Conservation (phyloP, 148 eudicot genomes). For the Chenopodium quinoa region DNA sequence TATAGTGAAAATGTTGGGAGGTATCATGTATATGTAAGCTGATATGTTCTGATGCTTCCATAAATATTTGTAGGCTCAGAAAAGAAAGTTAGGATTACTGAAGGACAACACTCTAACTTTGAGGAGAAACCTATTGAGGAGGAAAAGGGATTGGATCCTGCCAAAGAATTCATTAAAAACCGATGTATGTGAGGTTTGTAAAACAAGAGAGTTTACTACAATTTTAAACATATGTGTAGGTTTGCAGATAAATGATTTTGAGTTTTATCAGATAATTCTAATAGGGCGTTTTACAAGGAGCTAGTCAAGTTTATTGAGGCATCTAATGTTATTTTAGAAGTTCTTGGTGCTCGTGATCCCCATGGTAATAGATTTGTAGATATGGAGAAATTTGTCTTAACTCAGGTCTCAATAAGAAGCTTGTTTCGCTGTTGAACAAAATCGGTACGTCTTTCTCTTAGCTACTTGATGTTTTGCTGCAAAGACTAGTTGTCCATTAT, state of each 20-base stretch:
- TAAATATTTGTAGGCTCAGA: slow-evolving; percentile 49
- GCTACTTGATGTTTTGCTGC: not conserved
- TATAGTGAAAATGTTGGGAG: not conserved
- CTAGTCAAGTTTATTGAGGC: slow-evolving; percentile 88
- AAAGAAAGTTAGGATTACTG: slow-evolving; percentile 72
- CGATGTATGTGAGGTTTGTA: slow-evolving; percentile 38
- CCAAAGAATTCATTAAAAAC: slow-evolving; percentile 33
- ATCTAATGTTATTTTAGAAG: slow-evolving; percentile 94
- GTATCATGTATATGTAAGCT: not conserved
- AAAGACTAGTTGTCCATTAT: not conserved
- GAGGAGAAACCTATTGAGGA: slow-evolving; percentile 38
- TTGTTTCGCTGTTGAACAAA: slow-evolving; percentile 86
- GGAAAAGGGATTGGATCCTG: slow-evolving; percentile 31
- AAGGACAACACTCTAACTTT: slow-evolving; percentile 37
- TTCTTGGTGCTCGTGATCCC: slow-evolving; percentile 98
- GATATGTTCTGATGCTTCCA: not conserved
- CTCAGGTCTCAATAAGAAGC: slow-evolving; percentile 74
- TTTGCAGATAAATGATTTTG: no score
- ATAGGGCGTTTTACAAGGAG: slow-evolving; percentile 90
- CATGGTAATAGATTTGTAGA: slow-evolving; percentile 85
- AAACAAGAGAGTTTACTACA: slow-evolving; percentile 2
- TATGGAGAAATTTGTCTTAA: slow-evolving; percentile 89
- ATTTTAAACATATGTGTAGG: no score
- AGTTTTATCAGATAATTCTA: slow-evolving; percentile 56
- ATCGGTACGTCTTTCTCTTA: slow-evolving; percentile 52